Evolutionary conservation across 2,329 filamentous ascomycete genomes (phyloP).

Genomic region (Pezicula neosporulosa): DNA sequence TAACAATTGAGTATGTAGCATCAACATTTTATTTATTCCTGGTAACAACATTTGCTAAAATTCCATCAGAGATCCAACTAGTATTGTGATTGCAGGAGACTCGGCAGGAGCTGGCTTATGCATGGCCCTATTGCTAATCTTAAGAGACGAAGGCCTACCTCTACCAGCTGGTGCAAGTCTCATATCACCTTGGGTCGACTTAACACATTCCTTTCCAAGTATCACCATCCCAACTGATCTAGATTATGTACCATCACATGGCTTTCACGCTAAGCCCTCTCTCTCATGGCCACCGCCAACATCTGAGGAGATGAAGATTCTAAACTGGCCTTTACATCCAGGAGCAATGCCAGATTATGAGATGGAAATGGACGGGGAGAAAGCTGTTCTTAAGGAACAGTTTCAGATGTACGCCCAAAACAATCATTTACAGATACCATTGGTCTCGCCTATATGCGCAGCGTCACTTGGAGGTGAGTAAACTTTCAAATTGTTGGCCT

Average conservation of each 20-base stretch:
- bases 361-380: slow-evolving; percentile 66
- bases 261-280: slow-evolving; percentile 86
- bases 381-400: slow-evolving; percentile 76
- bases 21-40: background rate
- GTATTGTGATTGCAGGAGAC: slow-evolving; percentile 82
- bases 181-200: slow-evolving; percentile 89
- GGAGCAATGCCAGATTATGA: slow-evolving; percentile 43
- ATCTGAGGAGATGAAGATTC: slow-evolving; percentile 59
- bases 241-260: slow-evolving; percentile 81
- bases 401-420: slow-evolving; percentile 85
- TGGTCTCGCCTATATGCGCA: slow-evolving; percentile 84
- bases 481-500: too few relatives aligned
- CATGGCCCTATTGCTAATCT: slow-evolving; percentile 64
- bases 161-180: slow-evolving; percentile 85
- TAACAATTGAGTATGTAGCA: slow-evolving; percentile 53
- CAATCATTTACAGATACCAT: slow-evolving; percentile 73
- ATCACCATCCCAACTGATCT: slow-evolving; percentile 63
- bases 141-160: slow-evolving; percentile 72
- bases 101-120: slow-evolving; percentile 92
- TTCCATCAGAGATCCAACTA: slow-evolving; percentile 52
- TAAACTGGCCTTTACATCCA: slow-evolving; percentile 36
- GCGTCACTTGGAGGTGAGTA: slow-evolving; percentile 62
- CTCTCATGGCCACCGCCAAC: slow-evolving; percentile 85
- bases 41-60: background rate
- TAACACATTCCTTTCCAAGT: slow-evolving; percentile 91